Base-by-base conservation (phyloP, 345 rosid genomes). In the Moricandia moricandioides region DNA sequence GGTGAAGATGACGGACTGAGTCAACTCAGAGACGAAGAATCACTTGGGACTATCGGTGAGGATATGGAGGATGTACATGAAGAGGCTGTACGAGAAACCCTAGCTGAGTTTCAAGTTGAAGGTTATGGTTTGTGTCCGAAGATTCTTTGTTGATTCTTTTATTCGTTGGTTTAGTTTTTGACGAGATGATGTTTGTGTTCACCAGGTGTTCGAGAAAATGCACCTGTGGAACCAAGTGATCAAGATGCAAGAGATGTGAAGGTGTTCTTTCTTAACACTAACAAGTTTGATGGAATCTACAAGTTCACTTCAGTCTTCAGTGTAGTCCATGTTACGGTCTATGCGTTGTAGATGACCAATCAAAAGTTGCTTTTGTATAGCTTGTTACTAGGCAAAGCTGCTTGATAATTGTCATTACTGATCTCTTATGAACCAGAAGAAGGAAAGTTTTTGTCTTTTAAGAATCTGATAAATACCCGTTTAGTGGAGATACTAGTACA, bases 141-240 rank as follows among this genome's bases (percentile, higher is more conserved):
- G 35, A 56, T 57, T 31, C 65, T 47, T n/a, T 70, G 52, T 21
- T 67, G 4, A 24, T 40, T 24, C 24, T 6, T 21, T 30, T 8
- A 11, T 73, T 62, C 8, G 51, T 0, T 24, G 16, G 18, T 30
- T 67, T 10, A 12, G 6, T 60, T 40, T 61, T 29, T 75, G 52
- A 57, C 1, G 61, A 64, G 65, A n/a, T 64, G 74, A 52, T 75
- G 58, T 66, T 60, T 49, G n/a, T 65, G 56, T 82, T 79, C 82
- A 60, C 69, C 77, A 89, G 94, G 80, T 72, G 77, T 69, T 69
- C 79, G 62, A 71, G 83, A 49, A 77, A 81, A 34, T 12, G 16
- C 56, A 49, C 56, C 56, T 1, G 56, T 49, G 11, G 56, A 49
- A 1, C 9, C 56, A 49, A 49, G 7, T 49, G 80, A 67, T 65